Evolutionary conservation across 2,329 filamentous ascomycete genomes (phyloP).

Genomic region (Didymella arachidicola): DNA sequence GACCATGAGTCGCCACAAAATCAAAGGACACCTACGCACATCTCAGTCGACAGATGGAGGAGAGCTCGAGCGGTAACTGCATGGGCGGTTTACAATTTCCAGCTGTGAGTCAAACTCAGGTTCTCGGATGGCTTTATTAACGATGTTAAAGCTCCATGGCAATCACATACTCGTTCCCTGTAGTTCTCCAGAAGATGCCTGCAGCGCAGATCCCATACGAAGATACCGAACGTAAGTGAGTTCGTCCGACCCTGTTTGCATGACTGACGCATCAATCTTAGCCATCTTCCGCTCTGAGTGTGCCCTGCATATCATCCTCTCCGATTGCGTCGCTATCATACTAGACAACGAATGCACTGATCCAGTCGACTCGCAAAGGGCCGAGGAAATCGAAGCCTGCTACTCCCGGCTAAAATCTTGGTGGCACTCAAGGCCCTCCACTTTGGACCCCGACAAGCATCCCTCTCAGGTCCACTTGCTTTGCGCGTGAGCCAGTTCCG

Average conservation of each 20-base stretch:
- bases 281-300: constrained; percentile 42
- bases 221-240: constrained; percentile 31
- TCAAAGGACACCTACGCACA: constrained; percentile 20
- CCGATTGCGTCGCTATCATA: constrained; percentile 32
- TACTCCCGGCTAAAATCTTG: constrained; percentile 34
- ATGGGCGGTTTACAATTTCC: constrained; percentile 45
- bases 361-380: constrained; percentile 18
- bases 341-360: constrained; percentile 17
- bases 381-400: constrained; percentile 32
- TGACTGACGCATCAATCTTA: constrained; percentile 17
- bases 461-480: constrained; percentile 39
- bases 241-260: neutral
- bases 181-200: constrained; percentile 33
- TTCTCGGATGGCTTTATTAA: constrained; percentile 9
- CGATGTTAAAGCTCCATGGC: constrained; percentile 33
- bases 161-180: constrained; percentile 35
- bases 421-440: constrained; percentile 31
- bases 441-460: constrained; percentile 29
- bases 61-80: constrained; percentile 38
- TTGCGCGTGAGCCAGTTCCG: constrained; percentile 30
- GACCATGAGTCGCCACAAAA: constrained; percentile 18
- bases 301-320: constrained; percentile 34
- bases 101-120: constrained; percentile 32
- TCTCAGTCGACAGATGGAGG: constrained; percentile 32
- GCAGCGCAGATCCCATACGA: constrained; percentile 36